Conservation (phyloP, 2,329 filamentous ascomycete species). For the Helotiales sp. region DNA sequence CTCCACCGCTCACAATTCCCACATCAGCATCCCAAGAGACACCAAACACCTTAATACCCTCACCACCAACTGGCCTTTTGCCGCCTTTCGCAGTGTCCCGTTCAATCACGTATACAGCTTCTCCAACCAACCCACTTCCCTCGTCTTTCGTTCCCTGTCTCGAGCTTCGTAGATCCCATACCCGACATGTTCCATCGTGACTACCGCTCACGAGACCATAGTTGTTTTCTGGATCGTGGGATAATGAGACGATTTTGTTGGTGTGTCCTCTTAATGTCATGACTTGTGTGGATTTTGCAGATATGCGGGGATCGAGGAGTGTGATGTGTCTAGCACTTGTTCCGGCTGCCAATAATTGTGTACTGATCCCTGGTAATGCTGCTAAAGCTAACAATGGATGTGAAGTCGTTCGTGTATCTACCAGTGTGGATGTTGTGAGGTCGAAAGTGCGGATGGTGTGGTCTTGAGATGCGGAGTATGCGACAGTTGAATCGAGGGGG, state of each 20-base stretch:
- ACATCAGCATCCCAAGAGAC: constrained; percentile 83
- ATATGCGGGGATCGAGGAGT: constrained; percentile 85
- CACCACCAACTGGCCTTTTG: constrained; percentile 68
- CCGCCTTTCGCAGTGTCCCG: constrained; percentile 68
- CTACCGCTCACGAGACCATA: constrained; percentile 87
- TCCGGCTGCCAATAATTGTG: constrained; percentile 64
- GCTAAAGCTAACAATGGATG: constrained; percentile 80
- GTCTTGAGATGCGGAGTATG: constrained; percentile 89
- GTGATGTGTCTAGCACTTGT: constrained; percentile 86
- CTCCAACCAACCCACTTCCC: constrained; percentile 61
- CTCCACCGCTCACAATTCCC: constrained; percentile 87
- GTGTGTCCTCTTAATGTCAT: constrained; percentile 91
- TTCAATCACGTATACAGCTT: constrained; percentile 74
- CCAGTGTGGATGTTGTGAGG: constrained; percentile 74
- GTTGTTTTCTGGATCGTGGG: constrained; percentile 57
- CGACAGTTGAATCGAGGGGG: constrained; percentile 79
- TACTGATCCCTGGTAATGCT: constrained; percentile 62
- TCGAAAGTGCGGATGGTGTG: constrained; percentile 91
- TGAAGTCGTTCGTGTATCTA: constrained; percentile 80
- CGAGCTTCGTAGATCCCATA: constrained; percentile 87
- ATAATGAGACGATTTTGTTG: constrained; percentile 63
- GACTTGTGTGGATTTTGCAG: constrained; percentile 72
- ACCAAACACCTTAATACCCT: constrained; percentile 86
- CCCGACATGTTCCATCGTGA: constrained; percentile 86
- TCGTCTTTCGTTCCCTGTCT: constrained; percentile 59